A percentile compares a stretch with the other conserved stretches of the same genome.
phyloP scores from a whole-genome alignment of 192 early-diverging fungal species.

The Cetraspora pellucida region DNA sequence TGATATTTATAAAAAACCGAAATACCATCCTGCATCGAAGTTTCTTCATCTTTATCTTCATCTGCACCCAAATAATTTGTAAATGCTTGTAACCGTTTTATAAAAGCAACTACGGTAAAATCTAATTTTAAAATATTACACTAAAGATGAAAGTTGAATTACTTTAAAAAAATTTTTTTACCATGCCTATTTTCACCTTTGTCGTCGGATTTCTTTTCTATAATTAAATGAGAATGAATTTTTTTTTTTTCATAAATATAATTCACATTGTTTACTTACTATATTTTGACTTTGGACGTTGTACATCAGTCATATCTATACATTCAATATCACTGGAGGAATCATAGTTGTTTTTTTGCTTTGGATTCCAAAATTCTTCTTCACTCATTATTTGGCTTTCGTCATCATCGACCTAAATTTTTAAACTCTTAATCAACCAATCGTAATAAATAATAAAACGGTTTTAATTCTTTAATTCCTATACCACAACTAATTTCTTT shows the following conservation, averaged over 20 bases:
- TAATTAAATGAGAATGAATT: too few species aligned
- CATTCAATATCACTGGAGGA: neutral
- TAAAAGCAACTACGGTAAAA: neutral
- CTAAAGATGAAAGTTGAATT: neutral
- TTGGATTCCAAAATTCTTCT: conserved; percentile 14
- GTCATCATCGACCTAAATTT: neutral
- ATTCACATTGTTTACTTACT: too few species aligned
- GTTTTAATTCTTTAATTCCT: neutral
- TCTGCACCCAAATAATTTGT: neutral
- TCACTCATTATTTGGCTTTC: neutral
- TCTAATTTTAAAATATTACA: neutral
- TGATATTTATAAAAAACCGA: neutral
- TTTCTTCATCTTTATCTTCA: neutral
- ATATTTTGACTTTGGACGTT: too few species aligned
- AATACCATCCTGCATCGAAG: neutral
- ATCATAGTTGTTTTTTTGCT: neutral
- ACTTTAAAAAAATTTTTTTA: neutral
- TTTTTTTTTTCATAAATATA: too few species aligned
- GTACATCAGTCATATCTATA: too few species aligned
- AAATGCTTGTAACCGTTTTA: conserved; percentile 1
- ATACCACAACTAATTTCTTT: neutral
- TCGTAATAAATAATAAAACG: neutral
- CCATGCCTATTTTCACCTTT: neutral
- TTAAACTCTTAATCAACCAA: neutral
- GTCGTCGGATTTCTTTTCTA: too few species aligned